phyloP scores from a whole-genome alignment of 495 filamentous ascomycete genomes.

The Talaromyces ruber region DNA sequence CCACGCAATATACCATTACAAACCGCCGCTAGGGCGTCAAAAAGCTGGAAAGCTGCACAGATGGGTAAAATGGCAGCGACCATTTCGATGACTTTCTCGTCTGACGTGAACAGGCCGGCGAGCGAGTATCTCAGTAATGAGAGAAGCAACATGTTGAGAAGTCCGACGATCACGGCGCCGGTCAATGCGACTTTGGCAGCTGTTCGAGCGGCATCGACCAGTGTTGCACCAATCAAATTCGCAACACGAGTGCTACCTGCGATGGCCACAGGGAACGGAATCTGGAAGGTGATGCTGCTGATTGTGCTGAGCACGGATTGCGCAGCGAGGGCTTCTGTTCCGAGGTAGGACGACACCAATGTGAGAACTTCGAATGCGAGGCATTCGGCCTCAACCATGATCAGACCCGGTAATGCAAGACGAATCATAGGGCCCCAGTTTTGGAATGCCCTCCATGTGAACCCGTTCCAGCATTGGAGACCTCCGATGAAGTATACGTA shows the following conservation, averaged over 20 bases:
- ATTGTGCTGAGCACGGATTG: conserved; percentile 59
- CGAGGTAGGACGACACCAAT: conserved; percentile 60
- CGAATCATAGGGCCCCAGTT: conserved; percentile 87
- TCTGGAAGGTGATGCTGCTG: conserved; percentile 53
- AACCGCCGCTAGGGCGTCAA: conserved; percentile 68
- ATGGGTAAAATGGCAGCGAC: conserved; percentile 68
- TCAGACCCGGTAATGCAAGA: conserved; percentile 73
- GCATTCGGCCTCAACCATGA: conserved; percentile 91
- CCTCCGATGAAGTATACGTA: conserved; percentile 56
- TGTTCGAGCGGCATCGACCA: conserved; percentile 61
- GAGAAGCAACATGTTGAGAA: conserved; percentile 67
- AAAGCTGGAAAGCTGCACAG: conserved; percentile 79
- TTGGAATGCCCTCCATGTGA: conserved; percentile 55
- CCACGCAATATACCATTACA: conserved; percentile 80
- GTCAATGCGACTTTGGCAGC: conserved; percentile 62
- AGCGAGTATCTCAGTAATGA: conserved; percentile 55
- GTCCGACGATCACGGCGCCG: conserved; percentile 56
- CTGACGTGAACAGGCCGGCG: conserved; percentile 70
- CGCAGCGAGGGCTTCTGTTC: conserved; percentile 59
- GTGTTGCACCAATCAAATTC: conserved; percentile 59
- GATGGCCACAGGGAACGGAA: conserved; percentile 58
- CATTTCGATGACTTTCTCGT: conserved; percentile 67
- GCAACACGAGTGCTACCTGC: conserved; percentile 56
- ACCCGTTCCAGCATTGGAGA: conserved; percentile 70
- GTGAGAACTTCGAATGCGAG: conserved; percentile 79